A percentile compares a stretch with the other conserved stretches of the same genome.
Conservation (phyloP, 345 rosid species). For the Clausena lansium region DNA sequence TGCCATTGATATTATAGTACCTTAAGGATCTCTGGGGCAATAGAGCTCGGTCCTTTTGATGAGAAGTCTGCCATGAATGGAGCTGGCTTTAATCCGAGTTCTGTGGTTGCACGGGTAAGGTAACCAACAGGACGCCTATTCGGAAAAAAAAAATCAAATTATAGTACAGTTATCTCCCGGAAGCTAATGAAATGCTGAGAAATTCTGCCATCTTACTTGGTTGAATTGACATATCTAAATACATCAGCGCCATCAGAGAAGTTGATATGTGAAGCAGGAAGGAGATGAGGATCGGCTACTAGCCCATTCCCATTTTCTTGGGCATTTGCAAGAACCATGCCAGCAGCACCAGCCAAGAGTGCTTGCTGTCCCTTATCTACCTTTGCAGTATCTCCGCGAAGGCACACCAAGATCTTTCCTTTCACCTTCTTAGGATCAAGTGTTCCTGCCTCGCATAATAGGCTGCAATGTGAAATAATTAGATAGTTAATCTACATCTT, state of each 20-base stretch:
- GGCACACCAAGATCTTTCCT: constrained; percentile 79
- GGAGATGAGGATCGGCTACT: constrained; percentile 57
- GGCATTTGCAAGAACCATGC: constrained; percentile 72
- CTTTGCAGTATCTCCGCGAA: constrained; percentile 47
- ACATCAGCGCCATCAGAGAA: constrained; percentile 46
- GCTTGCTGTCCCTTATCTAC: constrained; percentile 63
- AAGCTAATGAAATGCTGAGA: neutral
- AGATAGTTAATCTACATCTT: neutral
- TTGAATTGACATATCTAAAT: constrained; percentile 46
- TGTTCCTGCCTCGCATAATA: constrained; percentile 50
- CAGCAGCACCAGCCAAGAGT: constrained; percentile 64
- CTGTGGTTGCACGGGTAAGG: constrained; percentile 40
- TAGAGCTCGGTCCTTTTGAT: constrained; percentile 64
- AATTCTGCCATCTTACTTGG: constrained; percentile 34
- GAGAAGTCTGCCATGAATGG: constrained; percentile 82
- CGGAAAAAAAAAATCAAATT: neutral
- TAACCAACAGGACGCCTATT: constrained; percentile 56
- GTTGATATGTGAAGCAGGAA: constrained; percentile 69
- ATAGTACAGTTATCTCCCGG: neutral
- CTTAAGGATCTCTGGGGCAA: constrained; percentile 67
- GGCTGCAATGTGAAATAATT: constrained; percentile 31
- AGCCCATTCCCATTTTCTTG: constrained; percentile 41
- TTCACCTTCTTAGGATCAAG: constrained; percentile 59
- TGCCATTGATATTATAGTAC: constrained; percentile 20
- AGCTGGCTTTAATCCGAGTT: constrained; percentile 48